A percentile compares a stretch with the other conserved stretches of the same genome.
These are phyloP conservation scores for Vicia faba DNA, from an alignment of 306 rosid species.

Conservation along the genomic window DNA sequence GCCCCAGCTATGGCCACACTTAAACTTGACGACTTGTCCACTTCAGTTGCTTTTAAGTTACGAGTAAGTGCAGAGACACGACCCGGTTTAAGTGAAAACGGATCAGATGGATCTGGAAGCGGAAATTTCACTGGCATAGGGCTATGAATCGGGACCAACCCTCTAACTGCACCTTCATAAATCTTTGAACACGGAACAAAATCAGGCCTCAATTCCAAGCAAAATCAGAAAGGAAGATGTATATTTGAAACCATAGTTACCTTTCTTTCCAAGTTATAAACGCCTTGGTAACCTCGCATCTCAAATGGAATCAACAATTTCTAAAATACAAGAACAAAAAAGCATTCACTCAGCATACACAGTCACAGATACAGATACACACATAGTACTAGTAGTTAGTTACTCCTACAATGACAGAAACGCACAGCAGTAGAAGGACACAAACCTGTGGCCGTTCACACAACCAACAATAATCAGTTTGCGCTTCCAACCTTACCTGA, in stretches of 20 bases:
- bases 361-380: not conserved
- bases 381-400: not conserved
- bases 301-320: slow-evolving; percentile 87
- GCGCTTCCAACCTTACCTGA: slow-evolving; percentile 92
- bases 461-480: slow-evolving; percentile 84
- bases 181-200: slow-evolving; percentile 46
- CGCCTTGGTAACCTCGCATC: slow-evolving; percentile 96
- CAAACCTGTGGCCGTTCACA: slow-evolving; percentile 89
- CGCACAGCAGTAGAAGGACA: slow-evolving; percentile 24
- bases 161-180: slow-evolving; percentile 81
- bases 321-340: slow-evolving; percentile 44
- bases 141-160: slow-evolving; percentile 59
- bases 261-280: slow-evolving; percentile 92
- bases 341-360: slow-evolving; percentile 18
- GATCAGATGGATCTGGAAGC: slow-evolving; percentile 74
- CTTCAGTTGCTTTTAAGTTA: slow-evolving; percentile 52
- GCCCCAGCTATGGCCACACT: slow-evolving; percentile 85
- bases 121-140: slow-evolving; percentile 75
- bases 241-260: slow-evolving; percentile 40
- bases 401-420: slow-evolving; percentile 16
- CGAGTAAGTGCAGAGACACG: slow-evolving; percentile 43
- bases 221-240: slow-evolving; percentile 17
- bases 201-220: slow-evolving; percentile 23
- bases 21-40: slow-evolving; percentile 61
- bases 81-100: slow-evolving; percentile 76